Percentiles rank a stretch among this genome's conserved stretches.
These are phyloP conservation scores for Graphilbum fragrans DNA, from an alignment of 2,329 filamentous ascomycete genomes.

Conservation along the genomic window DNA sequence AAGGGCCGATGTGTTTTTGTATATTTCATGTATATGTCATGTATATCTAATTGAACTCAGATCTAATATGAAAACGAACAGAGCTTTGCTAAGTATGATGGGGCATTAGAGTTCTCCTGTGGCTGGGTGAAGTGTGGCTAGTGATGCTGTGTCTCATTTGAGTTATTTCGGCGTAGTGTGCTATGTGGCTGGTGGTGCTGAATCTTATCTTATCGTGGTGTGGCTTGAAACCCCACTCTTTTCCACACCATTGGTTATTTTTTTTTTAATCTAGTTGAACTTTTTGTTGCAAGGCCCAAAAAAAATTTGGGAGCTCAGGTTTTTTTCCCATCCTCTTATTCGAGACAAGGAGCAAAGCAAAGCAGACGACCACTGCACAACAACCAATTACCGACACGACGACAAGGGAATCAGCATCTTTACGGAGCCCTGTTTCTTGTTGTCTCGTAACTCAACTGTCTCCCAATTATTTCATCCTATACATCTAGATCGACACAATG, in stretches of 20 bases:
- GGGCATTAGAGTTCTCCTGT: too few relatives aligned
- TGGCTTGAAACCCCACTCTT: slow-evolving; percentile 4
- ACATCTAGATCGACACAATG: slow-evolving; percentile 1
- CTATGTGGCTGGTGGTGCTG: slow-evolving; percentile 3
- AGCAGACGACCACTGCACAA: too few relatives aligned
- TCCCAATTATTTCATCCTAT: background rate
- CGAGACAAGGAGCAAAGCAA: background rate
- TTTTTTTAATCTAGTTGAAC: slow-evolving; percentile 5
- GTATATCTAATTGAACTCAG: background rate
- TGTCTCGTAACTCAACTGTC: too few relatives aligned
- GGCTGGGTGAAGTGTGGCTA: slow-evolving; percentile 1
- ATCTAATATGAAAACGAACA: too few relatives aligned
- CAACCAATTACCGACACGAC: background rate
- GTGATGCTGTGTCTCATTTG: background rate
- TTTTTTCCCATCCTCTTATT: background rate
- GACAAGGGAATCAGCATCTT: too few relatives aligned
- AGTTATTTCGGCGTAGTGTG: background rate
- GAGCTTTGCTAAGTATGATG: too few relatives aligned
- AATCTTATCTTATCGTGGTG: slow-evolving; percentile 5
- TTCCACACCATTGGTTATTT: slow-evolving; percentile 8
- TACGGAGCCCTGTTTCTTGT: background rate
- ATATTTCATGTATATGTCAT: background rate
- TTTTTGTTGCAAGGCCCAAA: slow-evolving; percentile 3
- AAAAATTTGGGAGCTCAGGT: slow-evolving; percentile 1
- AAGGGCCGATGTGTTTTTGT: slow-evolving; percentile 1